Base-by-base conservation (phyloP, 345 rosid species). In the Moringa oleifera region DNA sequence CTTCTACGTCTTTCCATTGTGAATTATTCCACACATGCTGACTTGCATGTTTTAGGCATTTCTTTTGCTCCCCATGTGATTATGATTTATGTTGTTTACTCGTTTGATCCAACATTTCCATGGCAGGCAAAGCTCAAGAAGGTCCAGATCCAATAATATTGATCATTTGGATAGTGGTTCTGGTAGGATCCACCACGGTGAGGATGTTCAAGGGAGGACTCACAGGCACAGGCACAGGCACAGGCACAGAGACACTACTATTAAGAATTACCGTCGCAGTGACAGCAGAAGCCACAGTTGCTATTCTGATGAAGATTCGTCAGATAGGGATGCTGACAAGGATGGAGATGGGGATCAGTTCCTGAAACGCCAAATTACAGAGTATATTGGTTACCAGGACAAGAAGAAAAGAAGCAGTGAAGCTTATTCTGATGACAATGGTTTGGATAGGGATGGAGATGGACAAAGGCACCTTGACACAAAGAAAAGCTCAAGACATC, bases 81-180 rank as follows among this genome's bases (percentile, higher is more conserved):
- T 41, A 15, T 7, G 47, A 15, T 41, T 41, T 41, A 4, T 41
- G 12, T 1, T 41, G 47, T 41, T 41, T 41, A 11, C 47, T 41
- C 16, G 13, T n/a, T n/a, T n/a, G 17, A 41, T 41, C 47, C 17
- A 1, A 11, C 12, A 41, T 70, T 73, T 59, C 2, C 21, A 20
- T 78, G 50, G 46, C 65, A 85, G 92, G 78, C 73, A 58, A 69
- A 64, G 13, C 71, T 61, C 78, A 46, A 80, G 75, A 72, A 80
- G 85, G 72, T 80, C 86, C 62, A 75, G 73, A 69, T 80, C 79
- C 25, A 78, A 81, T 64, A 82, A 78, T 52, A 59, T 24, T 59
- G 72, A 73, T 66, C 33, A 16, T 24, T 64, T 18, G 31, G 61
- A 46, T 5, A 58, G 37, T 64, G 58, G 61, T 55, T 72, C 77